Percentiles rank a stretch among this genome's conserved stretches.
These are phyloP conservation scores for Chimonanthus praecox DNA, from an alignment of 164 flowering plant species.

Conservation along the genomic window DNA sequence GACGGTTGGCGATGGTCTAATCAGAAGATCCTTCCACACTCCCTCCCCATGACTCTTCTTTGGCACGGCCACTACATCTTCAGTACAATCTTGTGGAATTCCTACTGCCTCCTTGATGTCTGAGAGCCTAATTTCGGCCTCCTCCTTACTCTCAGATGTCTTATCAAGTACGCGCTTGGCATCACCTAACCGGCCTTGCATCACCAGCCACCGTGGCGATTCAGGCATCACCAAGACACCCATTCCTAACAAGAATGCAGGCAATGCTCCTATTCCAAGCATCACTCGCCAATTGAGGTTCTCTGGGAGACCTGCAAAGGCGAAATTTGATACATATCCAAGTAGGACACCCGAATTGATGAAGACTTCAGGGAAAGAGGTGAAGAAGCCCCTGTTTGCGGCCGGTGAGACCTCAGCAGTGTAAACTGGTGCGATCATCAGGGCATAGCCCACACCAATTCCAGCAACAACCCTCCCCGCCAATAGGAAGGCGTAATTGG, in stretches of 20 bases:
- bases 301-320: constrained; percentile 41
- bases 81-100: constrained; percentile 40
- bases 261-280: constrained; percentile 73
- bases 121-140: constrained; percentile 38
- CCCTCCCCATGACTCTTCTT: constrained; percentile 38
- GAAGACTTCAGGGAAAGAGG: constrained; percentile 36
- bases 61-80: constrained; percentile 38
- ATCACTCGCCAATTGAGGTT: constrained; percentile 65
- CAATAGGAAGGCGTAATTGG: constrained; percentile 29
- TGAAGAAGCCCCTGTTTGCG: constrained; percentile 27
- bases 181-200: constrained; percentile 67
- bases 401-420: constrained; percentile 33
- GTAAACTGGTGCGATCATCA: constrained; percentile 39
- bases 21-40: constrained; percentile 60
- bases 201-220: constrained; percentile 77
- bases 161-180: constrained; percentile 48
- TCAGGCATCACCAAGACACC: constrained; percentile 64
- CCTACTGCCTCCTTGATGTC: constrained; percentile 67
- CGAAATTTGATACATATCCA: constrained; percentile 69
- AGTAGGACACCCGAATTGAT: constrained; percentile 36
- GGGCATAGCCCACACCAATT: constrained; percentile 34
- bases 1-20: constrained; percentile 55
- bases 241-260: constrained; percentile 40
- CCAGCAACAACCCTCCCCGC: constrained; percentile 34
- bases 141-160: constrained; percentile 48